Conservation (phyloP, 257 asterid genomes). For the Jacaranda mimosifolia region DNA sequence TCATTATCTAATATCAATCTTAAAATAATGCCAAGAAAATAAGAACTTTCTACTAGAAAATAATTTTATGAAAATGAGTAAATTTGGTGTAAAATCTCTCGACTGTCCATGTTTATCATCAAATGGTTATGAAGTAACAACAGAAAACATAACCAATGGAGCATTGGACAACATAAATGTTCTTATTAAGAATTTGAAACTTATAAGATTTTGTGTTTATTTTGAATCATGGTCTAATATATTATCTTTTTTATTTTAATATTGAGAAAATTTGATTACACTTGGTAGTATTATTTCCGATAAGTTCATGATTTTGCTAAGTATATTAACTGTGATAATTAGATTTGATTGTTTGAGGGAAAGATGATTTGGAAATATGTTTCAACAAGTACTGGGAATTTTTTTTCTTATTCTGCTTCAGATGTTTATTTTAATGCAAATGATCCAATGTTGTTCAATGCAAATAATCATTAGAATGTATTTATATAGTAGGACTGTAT, state of each 20-base stretch:
- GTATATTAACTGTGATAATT: not conserved
- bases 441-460: not conserved
- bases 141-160: not conserved
- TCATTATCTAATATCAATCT: not conserved
- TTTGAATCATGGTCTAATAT: not conserved
- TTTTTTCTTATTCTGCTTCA: not conserved
- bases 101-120: not conserved
- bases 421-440: not conserved
- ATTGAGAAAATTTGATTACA: not conserved
- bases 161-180: not conserved
- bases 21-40: not conserved
- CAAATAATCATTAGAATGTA: not conserved
- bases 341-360: not conserved
- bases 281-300: not conserved
- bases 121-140: not conserved
- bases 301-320: not conserved
- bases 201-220: not conserved
- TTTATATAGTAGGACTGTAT: not conserved
- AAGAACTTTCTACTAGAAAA: not conserved
- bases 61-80: not conserved
- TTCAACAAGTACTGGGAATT: not conserved
- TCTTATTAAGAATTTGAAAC: constrained; percentile 11
- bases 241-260: not conserved
- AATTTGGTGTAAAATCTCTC: not conserved
- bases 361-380: not conserved